Conservation (phyloP, 768 basidiomycete genomes). For the Amyloporia xantha region DNA sequence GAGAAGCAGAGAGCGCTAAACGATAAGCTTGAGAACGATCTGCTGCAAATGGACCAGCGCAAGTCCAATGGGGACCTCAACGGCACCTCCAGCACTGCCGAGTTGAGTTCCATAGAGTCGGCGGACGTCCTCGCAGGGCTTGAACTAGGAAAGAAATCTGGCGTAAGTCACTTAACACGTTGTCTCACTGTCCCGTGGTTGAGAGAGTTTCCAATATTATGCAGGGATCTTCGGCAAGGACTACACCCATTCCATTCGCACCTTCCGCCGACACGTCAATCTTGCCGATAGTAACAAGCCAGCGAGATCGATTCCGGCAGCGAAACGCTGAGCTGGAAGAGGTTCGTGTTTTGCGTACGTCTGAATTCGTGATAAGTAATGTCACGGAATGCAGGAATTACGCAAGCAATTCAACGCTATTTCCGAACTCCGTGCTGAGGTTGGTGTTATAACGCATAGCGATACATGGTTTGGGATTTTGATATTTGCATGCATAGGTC, state of each 20-base stretch:
- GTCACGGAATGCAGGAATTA: constrained; percentile 58
- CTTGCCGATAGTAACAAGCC: constrained; percentile 96
- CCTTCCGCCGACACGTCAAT: constrained; percentile 87
- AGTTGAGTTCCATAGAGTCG: constrained; percentile 20
- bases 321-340: constrained; percentile 97
- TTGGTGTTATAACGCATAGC: constrained; percentile 30
- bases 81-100: constrained; percentile 7
- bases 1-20: constrained; percentile 76
- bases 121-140: constrained; percentile 64
- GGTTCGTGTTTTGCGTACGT: constrained; percentile 34
- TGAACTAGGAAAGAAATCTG: constrained; percentile 56
- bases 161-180: constrained; percentile 27
- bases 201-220: background rate
- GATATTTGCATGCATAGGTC: constrained; percentile 14
- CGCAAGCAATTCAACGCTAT: constrained; percentile 93
- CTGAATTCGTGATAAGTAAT: background rate
- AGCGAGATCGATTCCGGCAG: constrained; percentile 95
- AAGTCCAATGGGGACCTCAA: constrained; percentile 29
- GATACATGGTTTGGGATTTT: too few species aligned
- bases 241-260: constrained; percentile 65
- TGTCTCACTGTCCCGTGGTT: too few species aligned
- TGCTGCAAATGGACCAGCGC: constrained; percentile 72
- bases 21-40: constrained; percentile 88
- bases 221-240: constrained; percentile 30
- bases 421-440: constrained; percentile 87